These are phyloP conservation scores for Hydnomerulius pinastri DNA, from an alignment of 768 basidiomycete genomes.

Conservation along the genomic window DNA sequence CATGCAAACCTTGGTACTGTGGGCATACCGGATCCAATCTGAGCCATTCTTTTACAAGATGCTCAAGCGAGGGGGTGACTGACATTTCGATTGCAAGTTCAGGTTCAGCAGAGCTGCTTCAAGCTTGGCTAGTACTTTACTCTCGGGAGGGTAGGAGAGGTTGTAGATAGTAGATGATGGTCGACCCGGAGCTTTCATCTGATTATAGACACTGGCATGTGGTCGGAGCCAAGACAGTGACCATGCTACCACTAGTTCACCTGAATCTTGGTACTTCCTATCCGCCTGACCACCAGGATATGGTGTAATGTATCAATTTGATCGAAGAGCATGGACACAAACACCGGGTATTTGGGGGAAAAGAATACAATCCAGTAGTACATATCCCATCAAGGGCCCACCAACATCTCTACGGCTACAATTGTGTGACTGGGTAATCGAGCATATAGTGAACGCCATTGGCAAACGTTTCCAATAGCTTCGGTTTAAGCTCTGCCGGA, in stretches of 20 bases:
- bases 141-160: neutral
- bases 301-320: too few species aligned
- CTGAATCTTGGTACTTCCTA: too few species aligned
- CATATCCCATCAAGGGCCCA: neutral
- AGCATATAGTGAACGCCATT: slow-evolving; percentile 8
- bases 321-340: neutral
- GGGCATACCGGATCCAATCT: slow-evolving; percentile 45
- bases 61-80: slow-evolving; percentile 30
- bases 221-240: too few species aligned
- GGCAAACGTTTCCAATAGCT: slow-evolving; percentile 16
- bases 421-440: neutral
- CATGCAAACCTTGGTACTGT: neutral
- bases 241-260: too few species aligned
- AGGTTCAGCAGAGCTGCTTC: neutral
- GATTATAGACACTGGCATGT: too few species aligned
- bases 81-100: neutral
- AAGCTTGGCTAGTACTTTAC: neutral
- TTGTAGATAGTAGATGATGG: neutral
- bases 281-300: too few species aligned
- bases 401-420: neutral
- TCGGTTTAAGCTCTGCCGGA: slow-evolving; percentile 19
- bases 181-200: too few species aligned
- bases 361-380: neutral
- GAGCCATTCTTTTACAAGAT: slow-evolving; percentile 54
- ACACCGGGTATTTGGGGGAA: neutral